Base-by-base conservation (phyloP, 106 monocot species). In the Allium fistulosum region DNA sequence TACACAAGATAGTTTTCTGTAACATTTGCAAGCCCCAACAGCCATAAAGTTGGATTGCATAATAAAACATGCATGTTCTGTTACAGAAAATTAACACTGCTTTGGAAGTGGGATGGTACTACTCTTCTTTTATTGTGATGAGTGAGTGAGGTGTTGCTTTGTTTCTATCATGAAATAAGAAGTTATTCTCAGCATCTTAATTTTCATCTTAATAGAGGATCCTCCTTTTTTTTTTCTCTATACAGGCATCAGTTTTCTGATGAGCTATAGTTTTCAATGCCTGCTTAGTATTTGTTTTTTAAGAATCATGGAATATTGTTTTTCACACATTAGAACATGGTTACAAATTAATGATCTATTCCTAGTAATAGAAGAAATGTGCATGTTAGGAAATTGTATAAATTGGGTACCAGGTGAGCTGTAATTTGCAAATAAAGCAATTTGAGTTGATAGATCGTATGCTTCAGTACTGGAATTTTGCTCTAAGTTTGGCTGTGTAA, bases 21-120 rank as follows among this genome's bases (percentile, higher is more conserved):
- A 37, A 37, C 67, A 52, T 53, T 53, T 52, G 52, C 11, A 67
- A 49, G 9, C 67, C 67, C 67, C 52, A 67, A 53, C 67, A 67
- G 26, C 7, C 50, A 67, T 67, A 65, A 49, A n/a, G 46, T 27
- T 27, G 8, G 10, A 4, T 10, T 27, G 12, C 27, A 15, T 12
- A 6, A 12, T 53, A 53, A 27, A 4, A 49, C 65, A 53, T 53
- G 67, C 67, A 53, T 67, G 67, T 53, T 51, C 26, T 67, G 52
- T 53, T 53, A 53, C 67, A 53, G 17, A 50, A 53, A 26, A 26
- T 27, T 17, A 67, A 52, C 26, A 53, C 10, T 17, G 51, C 7
- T n/a, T 63, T 12, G 27, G 62, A 62, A 62, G 62, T 55, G 53
- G 53, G 53, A 55, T 11, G 53, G 53, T 15, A 55, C 11, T 55